phyloP scores from a whole-genome alignment of 1,284 basidiomycete genomes.

The Ustilago tritici region DNA sequence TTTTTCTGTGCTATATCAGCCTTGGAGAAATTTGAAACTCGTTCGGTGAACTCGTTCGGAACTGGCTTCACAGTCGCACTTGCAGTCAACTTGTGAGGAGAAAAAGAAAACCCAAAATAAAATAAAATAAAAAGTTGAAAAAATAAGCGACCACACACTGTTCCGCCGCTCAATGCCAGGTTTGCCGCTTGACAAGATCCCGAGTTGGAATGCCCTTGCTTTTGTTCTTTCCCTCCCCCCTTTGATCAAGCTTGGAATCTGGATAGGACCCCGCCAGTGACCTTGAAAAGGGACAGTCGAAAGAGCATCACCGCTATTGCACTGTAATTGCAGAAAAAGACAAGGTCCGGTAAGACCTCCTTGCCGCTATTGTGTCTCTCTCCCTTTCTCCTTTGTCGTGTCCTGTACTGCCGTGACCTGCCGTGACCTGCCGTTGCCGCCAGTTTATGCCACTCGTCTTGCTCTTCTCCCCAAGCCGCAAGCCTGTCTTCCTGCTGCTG shows the following conservation, averaged over 20 bases:
- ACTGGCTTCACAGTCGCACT: not conserved
- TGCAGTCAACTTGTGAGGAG: not conserved
- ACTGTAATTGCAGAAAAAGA: not conserved
- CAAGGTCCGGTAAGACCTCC: conserved; percentile 4
- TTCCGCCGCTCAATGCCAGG: not conserved
- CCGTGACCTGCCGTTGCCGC: not conserved
- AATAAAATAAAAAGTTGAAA: too few species aligned
- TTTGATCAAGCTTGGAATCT: not conserved
- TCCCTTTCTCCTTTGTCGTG: not conserved
- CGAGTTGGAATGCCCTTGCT: not conserved
- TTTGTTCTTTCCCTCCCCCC: too few species aligned
- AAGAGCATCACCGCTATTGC: not conserved
- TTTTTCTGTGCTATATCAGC: not conserved
- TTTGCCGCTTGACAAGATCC: too few species aligned
- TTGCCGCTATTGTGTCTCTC: not conserved
- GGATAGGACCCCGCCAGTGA: not conserved
- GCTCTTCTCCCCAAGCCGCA: conserved; percentile 1
- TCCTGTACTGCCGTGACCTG: not conserved
- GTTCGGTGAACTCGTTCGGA: not conserved
- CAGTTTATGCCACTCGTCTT: not conserved
- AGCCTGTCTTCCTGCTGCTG: conserved; percentile 1
- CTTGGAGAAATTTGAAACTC: conserved; percentile 10
- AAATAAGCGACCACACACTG: not conserved
- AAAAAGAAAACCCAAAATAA: not conserved
- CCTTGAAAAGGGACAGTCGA: not conserved